Evolutionary conservation across 305 asterid species (phyloP).

Genomic region (Solanum aculeatissimum): DNA sequence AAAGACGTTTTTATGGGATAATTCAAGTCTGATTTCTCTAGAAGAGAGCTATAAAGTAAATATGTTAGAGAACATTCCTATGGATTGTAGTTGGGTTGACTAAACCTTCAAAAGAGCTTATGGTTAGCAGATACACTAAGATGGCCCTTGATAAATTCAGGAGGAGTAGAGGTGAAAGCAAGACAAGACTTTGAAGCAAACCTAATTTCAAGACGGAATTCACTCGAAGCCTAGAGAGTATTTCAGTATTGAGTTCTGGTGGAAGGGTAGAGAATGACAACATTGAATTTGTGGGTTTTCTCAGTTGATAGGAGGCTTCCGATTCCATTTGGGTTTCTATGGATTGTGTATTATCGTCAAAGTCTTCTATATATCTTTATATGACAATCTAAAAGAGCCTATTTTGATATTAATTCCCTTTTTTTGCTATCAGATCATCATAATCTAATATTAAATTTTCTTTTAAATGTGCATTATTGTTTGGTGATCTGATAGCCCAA

Average conservation of each 20-base stretch:
- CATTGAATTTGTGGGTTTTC: background rate
- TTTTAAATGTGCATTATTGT: no score
- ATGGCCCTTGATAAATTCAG: slow-evolving; percentile 1
- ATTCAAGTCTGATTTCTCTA: slow-evolving; percentile 13
- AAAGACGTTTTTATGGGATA: slow-evolving; percentile 20
- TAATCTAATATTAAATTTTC: no score
- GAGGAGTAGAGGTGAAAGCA: slow-evolving; percentile 17
- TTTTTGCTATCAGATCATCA: no score
- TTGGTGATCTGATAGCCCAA: no score
- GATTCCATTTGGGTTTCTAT: no score
- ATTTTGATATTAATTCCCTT: no score
- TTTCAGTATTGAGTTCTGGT: slow-evolving; percentile 24
- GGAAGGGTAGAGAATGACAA: slow-evolving; percentile 13
- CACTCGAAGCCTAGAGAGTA: slow-evolving; percentile 26
- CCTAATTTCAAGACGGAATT: slow-evolving; percentile 22
- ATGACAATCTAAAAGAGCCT: no score
- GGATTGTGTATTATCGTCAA: no score
- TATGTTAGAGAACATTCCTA: slow-evolving; percentile 21
- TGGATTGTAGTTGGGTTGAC: background rate
- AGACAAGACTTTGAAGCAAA: slow-evolving; percentile 35
- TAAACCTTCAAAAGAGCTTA: no score
- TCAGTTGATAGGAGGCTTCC: background rate
- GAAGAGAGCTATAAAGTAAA: background rate
- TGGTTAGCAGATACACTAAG: background rate
- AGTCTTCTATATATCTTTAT: no score